Evolutionary conservation across 495 filamentous ascomycete species (phyloP), one percentile per base, ranked within the genome.

Genomic region (Penicillium crystallinum): DNA sequence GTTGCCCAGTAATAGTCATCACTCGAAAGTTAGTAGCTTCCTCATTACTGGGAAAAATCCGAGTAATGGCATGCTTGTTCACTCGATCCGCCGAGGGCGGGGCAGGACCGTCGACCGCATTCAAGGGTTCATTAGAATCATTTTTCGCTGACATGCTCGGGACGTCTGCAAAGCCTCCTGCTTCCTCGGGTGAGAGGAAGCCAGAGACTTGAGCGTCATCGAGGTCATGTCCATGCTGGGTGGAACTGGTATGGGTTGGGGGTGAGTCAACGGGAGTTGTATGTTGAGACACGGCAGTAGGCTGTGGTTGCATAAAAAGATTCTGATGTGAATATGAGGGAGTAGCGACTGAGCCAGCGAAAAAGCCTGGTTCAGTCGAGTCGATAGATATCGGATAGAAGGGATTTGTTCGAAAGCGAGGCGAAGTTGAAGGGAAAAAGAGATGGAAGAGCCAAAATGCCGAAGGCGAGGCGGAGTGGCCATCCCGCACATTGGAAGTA

Each of bases 281-380:
- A 61, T 74, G 77, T 75, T 79, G 78, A 64, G 77, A 77, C 76
- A 75, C 75, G 68, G 82, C 78, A 68, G 77, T 71, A 62, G 79
- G 77, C 82, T 86, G 86, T 82, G 85, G 73, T 84, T 92, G 90
- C 91, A 96, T 96, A 95, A 84, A 96, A 85, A 74, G 73, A 66
- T 67, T 69, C 70, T 72, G 55, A 56, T 53, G 62, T 66, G 69
- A 60, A 71, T 57, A 49, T 59, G 63, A 31, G 56, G 48, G 40
- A 52, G 57, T 61, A 68, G 68, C 69, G 86, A 89, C 89, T 87
- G 89, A 90, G 81, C 88, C 75, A 77, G 74, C 40, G 47, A 52
- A 36, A 42, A 42, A 39, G 44, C 58, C 74, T 71, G 72, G 71
- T 51, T 68, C 74, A 77, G 74, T 69, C 74, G 66, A 57, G 48